phyloP scores from a whole-genome alignment of 805 yeast genomes.

The Candida dendrica region DNA sequence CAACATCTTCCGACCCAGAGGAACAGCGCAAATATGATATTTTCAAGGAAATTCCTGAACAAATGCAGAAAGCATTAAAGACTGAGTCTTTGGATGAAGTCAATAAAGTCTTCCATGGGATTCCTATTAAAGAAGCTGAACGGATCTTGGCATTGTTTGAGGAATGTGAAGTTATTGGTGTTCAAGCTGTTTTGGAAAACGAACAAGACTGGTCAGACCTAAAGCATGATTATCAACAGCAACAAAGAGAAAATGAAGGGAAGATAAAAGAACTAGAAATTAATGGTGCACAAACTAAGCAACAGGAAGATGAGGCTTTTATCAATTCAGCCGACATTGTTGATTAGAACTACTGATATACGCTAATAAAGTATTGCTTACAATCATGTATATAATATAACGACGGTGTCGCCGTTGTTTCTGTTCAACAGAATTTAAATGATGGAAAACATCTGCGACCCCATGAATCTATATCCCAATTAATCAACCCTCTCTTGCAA shows the following conservation, averaged over 20 bases:
- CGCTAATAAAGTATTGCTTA: background rate
- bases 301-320: conserved; percentile 8
- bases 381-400: background rate
- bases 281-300: conserved; percentile 11
- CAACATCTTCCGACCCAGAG: conserved; percentile 37
- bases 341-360: no score
- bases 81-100: conserved; percentile 69
- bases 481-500: conserved; percentile 56
- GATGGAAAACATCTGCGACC: conserved; percentile 56
- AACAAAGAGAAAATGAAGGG: conserved; percentile 4
- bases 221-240: conserved; percentile 34
- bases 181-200: conserved; percentile 68
- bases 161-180: conserved; percentile 76
- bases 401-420: no score
- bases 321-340: conserved; percentile 31
- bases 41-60: conserved; percentile 49
- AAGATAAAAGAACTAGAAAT: conserved; percentile 11
- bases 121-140: conserved; percentile 78
- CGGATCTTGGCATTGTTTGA: conserved; percentile 63
- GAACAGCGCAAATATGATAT: conserved; percentile 39
- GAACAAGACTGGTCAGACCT: conserved; percentile 60
- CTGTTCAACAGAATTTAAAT: conserved; percentile 34
- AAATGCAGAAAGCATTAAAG: conserved; percentile 70
- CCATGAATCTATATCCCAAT: conserved; percentile 65
- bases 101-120: conserved; percentile 69